Conservation (phyloP, 1,284 basidiomycete species). For the Sutorius eximius region DNA sequence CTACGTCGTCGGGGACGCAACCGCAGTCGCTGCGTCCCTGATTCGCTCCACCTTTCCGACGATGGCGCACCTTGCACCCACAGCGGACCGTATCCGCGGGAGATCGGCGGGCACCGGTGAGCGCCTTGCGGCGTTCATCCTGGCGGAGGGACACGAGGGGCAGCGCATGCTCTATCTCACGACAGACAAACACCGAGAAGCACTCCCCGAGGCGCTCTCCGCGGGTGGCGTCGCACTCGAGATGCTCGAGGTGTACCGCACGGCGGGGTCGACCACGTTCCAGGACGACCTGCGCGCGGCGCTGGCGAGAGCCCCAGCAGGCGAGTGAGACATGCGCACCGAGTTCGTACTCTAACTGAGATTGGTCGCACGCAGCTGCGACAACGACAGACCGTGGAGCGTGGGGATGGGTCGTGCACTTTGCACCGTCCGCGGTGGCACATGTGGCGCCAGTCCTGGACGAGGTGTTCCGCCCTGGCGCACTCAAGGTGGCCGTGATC, state of each 20-base stretch:
- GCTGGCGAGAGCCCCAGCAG: slow-evolving; percentile 31
- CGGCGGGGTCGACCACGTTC: slow-evolving; percentile 55
- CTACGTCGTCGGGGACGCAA: slow-evolving; percentile 72
- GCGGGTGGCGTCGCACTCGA: slow-evolving; percentile 47
- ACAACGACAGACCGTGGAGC: not conserved
- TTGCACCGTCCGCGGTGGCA: slow-evolving; percentile 70
- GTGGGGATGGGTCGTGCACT: slow-evolving; percentile 70
- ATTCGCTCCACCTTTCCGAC: slow-evolving; percentile 36
- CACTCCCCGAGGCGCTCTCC: slow-evolving; percentile 52
- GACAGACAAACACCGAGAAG: slow-evolving; percentile 81
- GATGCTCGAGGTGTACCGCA: slow-evolving; percentile 65
- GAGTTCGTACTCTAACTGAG: no score
- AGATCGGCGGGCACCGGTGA: slow-evolving; percentile 61
- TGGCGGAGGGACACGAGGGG: slow-evolving; percentile 38
- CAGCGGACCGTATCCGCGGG: slow-evolving; percentile 23
- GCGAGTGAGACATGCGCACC: slow-evolving; percentile 20
- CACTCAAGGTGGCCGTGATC: slow-evolving; percentile 54
- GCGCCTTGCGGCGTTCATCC: slow-evolving; percentile 63
- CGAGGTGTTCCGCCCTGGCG: slow-evolving; percentile 41
- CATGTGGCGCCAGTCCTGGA: slow-evolving; percentile 54
- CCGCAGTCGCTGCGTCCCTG: slow-evolving; percentile 47
- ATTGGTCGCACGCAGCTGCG: slow-evolving; percentile 3
- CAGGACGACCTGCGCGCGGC: slow-evolving; percentile 42
- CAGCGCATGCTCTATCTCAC: slow-evolving; percentile 64
- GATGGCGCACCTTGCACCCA: slow-evolving; percentile 32